Base-by-base conservation (phyloP, 352 stramenopile species). In the Phytophthora tubulina region DNA sequence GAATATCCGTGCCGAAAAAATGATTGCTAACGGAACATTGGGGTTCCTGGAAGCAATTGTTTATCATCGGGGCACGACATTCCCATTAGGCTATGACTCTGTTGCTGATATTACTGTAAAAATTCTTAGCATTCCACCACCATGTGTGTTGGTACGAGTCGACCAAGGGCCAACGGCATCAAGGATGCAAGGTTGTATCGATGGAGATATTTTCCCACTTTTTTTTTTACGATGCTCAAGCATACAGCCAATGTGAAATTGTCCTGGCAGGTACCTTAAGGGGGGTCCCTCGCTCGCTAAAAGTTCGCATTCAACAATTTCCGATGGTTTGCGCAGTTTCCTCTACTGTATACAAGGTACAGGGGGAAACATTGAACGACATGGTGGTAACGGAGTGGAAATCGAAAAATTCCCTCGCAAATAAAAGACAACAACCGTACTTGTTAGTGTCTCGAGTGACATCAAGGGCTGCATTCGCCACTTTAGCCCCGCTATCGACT, bases 11-110 rank as follows among this genome's bases (percentile, higher is more conserved):
- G 21, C 45, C 2, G 32, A 48, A 17, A 67, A 73, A 36, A 33
- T 59, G 21, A 32, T 69, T 11, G 66, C 66, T 1, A 73, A 74
- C 8, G 58, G 53, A 31, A 66, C 58, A 3, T 7, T 70, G 3
- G 67, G 38, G 2, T 27, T 1, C 0, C 33, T 74, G 17, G 52
- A 65, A 32, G 21, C 27, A 6, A 56, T 70, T 1, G 27, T 62
- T 17, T 69, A 63, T 11, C 33, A 58, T 13, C 17, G 10, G 5
- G 51, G 11, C 1, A 74, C 67, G 3, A 44, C 1, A 4, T 73
- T 67, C 50, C 32, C 32, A 2, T 17, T 63, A 11, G 39, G 58
- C 1, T 42, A 64, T 7, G 65, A 73, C 33, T 55, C 32, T 35
- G 56, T 35, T 21, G 15, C 56, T n/a, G 42, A 45, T 17, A n/a